Evolutionary conservation across 768 basidiomycete genomes (phyloP), one percentile per base, ranked within the genome.

Genomic region (Suillus spraguei): DNA sequence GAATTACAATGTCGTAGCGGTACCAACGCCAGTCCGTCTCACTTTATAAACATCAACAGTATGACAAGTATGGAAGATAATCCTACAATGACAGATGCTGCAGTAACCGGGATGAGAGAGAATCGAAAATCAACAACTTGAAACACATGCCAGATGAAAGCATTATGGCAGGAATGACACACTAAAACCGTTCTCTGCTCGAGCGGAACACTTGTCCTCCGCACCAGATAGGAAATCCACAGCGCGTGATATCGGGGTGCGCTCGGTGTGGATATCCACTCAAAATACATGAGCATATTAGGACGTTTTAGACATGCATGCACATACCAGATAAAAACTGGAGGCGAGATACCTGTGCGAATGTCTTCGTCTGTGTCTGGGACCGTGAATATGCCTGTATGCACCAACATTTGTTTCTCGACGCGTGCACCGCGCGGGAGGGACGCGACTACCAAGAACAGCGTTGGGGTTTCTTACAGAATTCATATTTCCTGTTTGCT

Each of bases 381-480:
- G 16, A 80, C 60, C n/a, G 73, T 65, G 62, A 81, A 83, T 41
- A 83, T 82, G 4, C 91, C 89, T 0, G 88, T 91, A 68, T 93
- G 91, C 13, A 87, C 71, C 8, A 91, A 66, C 2, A 88, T 85
- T 70, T 94, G 92, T 68, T 92, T 92, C 72, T 95, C 93, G 13
- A 93, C 69, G 39, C 85, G 72, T 1, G 91, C 93, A 61, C 79
- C 81, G 68, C 90, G 92, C 0, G 93, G 93, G 9, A 95, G 78
- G 42, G 83, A 80, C 61, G 85, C 82, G 7, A 92, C 83, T 3
- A 80, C 83, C 0, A 88, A 68, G 69, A 90, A 91, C 8, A 95
- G 74, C 0, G 83, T 83, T 6, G 81, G 79, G 9, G 71, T 72
- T 8, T 80, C 80, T 53, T 69, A 64, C 63, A 69, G 54, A 55